A percentile compares a stretch with the other conserved stretches of the same genome.
These are phyloP conservation scores for Xylariales sp. DNA, from an alignment of 2,329 filamentous ascomycete species.

Conservation along the genomic window DNA sequence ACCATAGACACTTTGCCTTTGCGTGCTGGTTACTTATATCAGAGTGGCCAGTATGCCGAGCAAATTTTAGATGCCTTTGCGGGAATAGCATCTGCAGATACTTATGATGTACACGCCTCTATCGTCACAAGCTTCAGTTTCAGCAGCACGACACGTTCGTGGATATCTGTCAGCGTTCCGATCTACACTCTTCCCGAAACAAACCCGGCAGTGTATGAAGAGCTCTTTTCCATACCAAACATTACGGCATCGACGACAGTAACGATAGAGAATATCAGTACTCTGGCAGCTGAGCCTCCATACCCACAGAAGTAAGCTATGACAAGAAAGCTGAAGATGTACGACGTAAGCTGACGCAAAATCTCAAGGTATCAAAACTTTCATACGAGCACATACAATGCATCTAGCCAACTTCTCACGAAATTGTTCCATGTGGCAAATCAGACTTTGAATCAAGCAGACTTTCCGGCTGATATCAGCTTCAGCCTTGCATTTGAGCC, in stretches of 20 bases:
- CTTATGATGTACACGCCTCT: slow-evolving; percentile 11
- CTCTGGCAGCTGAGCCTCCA: slow-evolving; percentile 6
- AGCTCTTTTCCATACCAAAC: slow-evolving; percentile 10
- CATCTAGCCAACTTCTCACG: not conserved
- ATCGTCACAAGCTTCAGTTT: slow-evolving; percentile 8
- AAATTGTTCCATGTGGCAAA: not conserved
- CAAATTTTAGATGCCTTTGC: slow-evolving; percentile 9
- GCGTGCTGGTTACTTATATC: slow-evolving; percentile 9
- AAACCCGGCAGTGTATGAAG: slow-evolving; percentile 7
- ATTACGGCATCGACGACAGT: slow-evolving; percentile 7
- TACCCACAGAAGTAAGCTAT: slow-evolving; percentile 9
- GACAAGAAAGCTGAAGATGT: no score
- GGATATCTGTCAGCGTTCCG: slow-evolving; percentile 8
- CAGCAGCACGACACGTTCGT: slow-evolving; percentile 7
- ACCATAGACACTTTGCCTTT: slow-evolving; percentile 8
- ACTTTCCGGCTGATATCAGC: slow-evolving; percentile 2
- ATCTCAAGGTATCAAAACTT: not conserved
- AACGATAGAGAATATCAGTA: slow-evolving; percentile 8
- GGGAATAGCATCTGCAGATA: slow-evolving; percentile 9
- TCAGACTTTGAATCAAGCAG: not conserved
- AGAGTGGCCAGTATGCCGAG: slow-evolving; percentile 7
- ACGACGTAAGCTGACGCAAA: no score
- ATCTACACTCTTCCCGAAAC: slow-evolving; percentile 9
- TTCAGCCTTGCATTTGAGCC: slow-evolving; percentile 11
- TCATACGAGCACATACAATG: slow-evolving; percentile 1